A percentile compares a stretch with the other conserved stretches of the same genome.
Evolutionary conservation across 306 rosid genomes (phyloP).

Genomic region (Begonia masoniana): DNA sequence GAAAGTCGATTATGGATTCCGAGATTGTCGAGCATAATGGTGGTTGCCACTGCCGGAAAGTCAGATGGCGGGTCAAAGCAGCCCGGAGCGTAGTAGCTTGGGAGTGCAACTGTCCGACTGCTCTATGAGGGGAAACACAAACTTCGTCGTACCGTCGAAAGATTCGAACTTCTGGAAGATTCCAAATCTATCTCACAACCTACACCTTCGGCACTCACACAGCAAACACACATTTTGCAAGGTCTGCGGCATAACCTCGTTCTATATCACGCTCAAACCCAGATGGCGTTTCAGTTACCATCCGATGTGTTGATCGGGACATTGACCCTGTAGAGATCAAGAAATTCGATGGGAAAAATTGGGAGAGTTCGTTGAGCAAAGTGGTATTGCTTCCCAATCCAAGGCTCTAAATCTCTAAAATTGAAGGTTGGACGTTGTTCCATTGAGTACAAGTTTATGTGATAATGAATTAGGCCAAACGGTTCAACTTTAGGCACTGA

Average conservation of each 20-base stretch:
- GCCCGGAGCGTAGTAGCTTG: conserved; percentile 51
- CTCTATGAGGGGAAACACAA: conserved; percentile 50
- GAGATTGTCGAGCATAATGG: conserved; percentile 52
- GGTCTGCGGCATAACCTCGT: conserved; percentile 80
- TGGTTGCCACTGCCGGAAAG: conserved; percentile 80
- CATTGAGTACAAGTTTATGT: too few relatives aligned
- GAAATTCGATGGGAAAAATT: conserved; percentile 51
- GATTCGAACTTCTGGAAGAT: conserved; percentile 52
- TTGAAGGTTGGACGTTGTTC: too few relatives aligned
- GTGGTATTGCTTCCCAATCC: conserved; percentile 35
- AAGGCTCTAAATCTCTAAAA: conserved; percentile 10
- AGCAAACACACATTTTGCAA: conserved; percentile 80
- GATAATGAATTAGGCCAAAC: too few relatives aligned
- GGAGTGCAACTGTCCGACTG: conserved; percentile 77
- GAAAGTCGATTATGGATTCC: conserved; percentile 31
- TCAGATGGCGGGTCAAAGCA: conserved; percentile 60
- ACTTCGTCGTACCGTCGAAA: conserved; percentile 47
- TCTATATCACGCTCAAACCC: conserved; percentile 76
- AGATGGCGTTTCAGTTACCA: conserved; percentile 65
- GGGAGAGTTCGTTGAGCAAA: conserved; percentile 31
- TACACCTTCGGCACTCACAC: conserved; percentile 69
- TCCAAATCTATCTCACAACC: conserved; percentile 50
- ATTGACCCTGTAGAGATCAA: conserved; percentile 37
- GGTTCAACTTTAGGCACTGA: too few relatives aligned
- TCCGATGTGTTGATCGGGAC: conserved; percentile 84